Conservation (phyloP, 73 alveolate genomes). For the Durusdinium trenchii region DNA sequence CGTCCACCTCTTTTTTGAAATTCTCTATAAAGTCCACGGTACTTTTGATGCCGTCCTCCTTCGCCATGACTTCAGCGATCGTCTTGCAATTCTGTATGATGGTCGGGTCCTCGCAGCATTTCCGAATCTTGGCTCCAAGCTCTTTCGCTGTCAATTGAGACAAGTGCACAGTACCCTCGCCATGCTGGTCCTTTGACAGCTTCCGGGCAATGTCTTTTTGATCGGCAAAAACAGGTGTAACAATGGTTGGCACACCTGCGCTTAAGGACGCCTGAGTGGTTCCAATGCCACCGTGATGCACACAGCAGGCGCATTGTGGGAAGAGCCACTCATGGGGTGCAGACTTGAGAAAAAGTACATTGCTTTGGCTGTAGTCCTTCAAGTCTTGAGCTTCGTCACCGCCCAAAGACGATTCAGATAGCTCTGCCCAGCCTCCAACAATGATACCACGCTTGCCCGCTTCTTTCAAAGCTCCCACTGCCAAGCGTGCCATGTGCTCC, state of each 20-base stretch:
- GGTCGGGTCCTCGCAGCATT: conserved; percentile 74
- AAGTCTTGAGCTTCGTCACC: conserved; percentile 60
- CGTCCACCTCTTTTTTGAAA: conserved; percentile 52
- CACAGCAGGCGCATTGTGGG: conserved; percentile 82
- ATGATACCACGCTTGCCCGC: conserved; percentile 92
- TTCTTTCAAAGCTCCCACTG: conserved; percentile 88
- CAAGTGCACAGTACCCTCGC: conserved; percentile 59
- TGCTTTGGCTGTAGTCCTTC: conserved; percentile 76
- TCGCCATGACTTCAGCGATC: conserved; percentile 44
- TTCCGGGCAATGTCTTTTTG: conserved; percentile 83
- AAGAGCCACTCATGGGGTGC: conserved; percentile 95
- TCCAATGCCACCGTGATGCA: conserved; percentile 93
- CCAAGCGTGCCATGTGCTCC: conserved; percentile 94
- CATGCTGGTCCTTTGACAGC: conserved; percentile 55
- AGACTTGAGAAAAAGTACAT: conserved; percentile 89
- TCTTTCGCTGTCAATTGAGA: conserved; percentile 60
- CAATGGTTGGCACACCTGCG: conserved; percentile 80
- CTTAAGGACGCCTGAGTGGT: conserved; percentile 55
- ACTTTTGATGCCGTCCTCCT: conserved; percentile 55
- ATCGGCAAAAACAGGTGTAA: conserved; percentile 85
- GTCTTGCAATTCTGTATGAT: conserved; percentile 30
- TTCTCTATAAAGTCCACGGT: conserved; percentile 57
- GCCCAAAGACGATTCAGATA: conserved; percentile 74
- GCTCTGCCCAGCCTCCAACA: conserved; percentile 94
- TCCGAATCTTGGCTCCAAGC: conserved; percentile 52